Base-by-base conservation (phyloP, 23 red algal genomes). In the Gracilariopsis chorda region DNA sequence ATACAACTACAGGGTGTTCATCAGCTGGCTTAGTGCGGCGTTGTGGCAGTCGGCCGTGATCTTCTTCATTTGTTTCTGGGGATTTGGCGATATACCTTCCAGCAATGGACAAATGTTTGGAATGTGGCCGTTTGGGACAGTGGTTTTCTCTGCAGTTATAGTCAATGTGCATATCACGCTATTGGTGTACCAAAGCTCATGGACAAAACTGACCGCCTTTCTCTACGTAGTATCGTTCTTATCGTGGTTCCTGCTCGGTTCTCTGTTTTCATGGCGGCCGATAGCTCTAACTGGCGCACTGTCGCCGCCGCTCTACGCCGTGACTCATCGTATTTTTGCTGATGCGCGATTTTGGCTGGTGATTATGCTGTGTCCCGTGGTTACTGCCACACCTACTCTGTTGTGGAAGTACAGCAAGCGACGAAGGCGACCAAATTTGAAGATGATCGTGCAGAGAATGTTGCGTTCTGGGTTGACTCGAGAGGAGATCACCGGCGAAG, bases 1-100 rank as follows among this genome's bases (percentile, higher is more conserved):
- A 0, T 91, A 53, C 57, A 82, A 86, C 44, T 92, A 75, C 30
- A 78, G 94, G 16, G 90, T 93, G 35, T 96, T 96, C 57, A 40
- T 92, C 32, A 80, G 82, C 51, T 96, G 94, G 94, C n/a, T 93
- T 19, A 40, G 63, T 39, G 51, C 90, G 27, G 90, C 75, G 13
- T 16, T 96, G 1, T 96, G 90, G 78, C 94, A 96, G 52, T 96
- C 94, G 28, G 94, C 82, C 40, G 74, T 96, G 20, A 90, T 93
- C 24, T 96, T 88, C 88, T 96, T 82, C 46, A 49, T 93, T 12
- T 55, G 67, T 49, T 69, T 69, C 28, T 88, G 80, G 81, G 94
- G 80, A 6, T 83, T 84, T 62, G 89, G 82, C 16, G 94, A 96
- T 61, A 78, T 68, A 29, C 88, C 82, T 0, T 44, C 29, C 2